A percentile compares a stretch with the other conserved stretches of the same genome.
Evolutionary conservation across 306 rosid genomes (phyloP).

Genomic region (Ammopiptanthus mongolicus): DNA sequence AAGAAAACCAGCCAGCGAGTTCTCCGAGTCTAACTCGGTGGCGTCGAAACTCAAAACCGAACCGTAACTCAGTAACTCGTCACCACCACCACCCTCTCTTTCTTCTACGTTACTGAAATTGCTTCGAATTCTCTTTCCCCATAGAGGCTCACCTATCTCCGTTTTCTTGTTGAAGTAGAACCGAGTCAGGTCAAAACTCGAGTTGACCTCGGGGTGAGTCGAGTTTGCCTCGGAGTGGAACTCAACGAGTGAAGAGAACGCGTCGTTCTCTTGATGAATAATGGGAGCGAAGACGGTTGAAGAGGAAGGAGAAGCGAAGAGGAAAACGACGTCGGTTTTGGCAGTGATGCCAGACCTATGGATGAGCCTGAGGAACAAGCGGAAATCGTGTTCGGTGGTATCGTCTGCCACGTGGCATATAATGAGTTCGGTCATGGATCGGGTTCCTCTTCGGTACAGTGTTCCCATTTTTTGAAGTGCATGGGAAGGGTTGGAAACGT

Average conservation of each 20-base stretch:
- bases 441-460: slow-evolving; percentile 62
- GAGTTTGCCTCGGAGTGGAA: slow-evolving; percentile 16
- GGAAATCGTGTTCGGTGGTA: slow-evolving; percentile 43
- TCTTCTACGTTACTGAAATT: slow-evolving; percentile 5
- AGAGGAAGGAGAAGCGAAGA: slow-evolving; percentile 39
- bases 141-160: slow-evolving; percentile 43
- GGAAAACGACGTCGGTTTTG: slow-evolving; percentile 56
- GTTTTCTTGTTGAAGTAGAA: slow-evolving; percentile 28
- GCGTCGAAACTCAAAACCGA: slow-evolving; percentile 77
- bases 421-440: slow-evolving; percentile 68
- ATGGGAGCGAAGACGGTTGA: slow-evolving; percentile 30
- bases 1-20: slow-evolving; percentile 74
- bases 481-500: not conserved
- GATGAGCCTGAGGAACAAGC: slow-evolving; percentile 55
- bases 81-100: not conserved
- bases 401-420: slow-evolving; percentile 65
- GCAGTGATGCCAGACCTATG: slow-evolving; percentile 69
- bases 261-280: slow-evolving; percentile 48
- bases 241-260: slow-evolving; percentile 43
- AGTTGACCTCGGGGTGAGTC: slow-evolving; percentile 30
- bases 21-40: slow-evolving; percentile 82
- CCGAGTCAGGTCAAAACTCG: slow-evolving; percentile 38
- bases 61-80: slow-evolving; percentile 45
- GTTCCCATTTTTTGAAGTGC: slow-evolving; percentile 49
- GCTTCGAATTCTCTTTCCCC: slow-evolving; percentile 47